Base-by-base conservation (phyloP, 805 yeast genomes). In the Kodamaea hsintzibuensis region DNA sequence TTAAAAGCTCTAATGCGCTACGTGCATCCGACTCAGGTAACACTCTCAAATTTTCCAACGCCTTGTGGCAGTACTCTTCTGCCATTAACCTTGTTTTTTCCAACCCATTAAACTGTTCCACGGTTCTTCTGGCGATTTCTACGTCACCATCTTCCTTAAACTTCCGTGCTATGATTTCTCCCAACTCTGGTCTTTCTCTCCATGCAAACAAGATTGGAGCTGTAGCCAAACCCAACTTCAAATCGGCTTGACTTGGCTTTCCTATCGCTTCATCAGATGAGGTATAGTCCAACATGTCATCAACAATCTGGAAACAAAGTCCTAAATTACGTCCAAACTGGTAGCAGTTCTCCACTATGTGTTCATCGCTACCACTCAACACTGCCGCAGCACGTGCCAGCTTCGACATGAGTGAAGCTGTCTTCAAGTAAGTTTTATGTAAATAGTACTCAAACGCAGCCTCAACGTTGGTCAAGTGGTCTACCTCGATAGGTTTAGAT, bases 131-230 rank as follows among this genome's bases (percentile, higher is more conserved):
- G 1, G 98, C 96, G n/a, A 76, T 70, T 60, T 89, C 91, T 38
- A 93, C 87, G 68, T 95, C 99, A 3, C 96, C 96, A 1, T 85
- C 83, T 54, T 82, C 73, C 46, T 81, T 78, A 70, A 95, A 95
- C 69, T 93, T 91, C 55, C 98, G 82, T 19, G 83, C 84, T 61
- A 95, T 91, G 63, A 93, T 71, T 38, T 83, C 85, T 2, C 98
- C 98, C 47, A 95, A 77, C 54, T 86, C 88, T 0, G 97, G 96
- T 62, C 83, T 84, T 63, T 87, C 83, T 63, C 82, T 85, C 99
- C 99, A 95, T 1, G 99, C 98, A 71, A 81, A 95, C 52, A 95
- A 74, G 2, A 93, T 91, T 1, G 99, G 99, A 0, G 98, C 98
- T 0, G 99, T 95, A 1, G 98, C 98, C 61, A 95, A 80, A 0